Conservation (phyloP, 495 filamentous ascomycete genomes). For the Cercophora scortea region DNA sequence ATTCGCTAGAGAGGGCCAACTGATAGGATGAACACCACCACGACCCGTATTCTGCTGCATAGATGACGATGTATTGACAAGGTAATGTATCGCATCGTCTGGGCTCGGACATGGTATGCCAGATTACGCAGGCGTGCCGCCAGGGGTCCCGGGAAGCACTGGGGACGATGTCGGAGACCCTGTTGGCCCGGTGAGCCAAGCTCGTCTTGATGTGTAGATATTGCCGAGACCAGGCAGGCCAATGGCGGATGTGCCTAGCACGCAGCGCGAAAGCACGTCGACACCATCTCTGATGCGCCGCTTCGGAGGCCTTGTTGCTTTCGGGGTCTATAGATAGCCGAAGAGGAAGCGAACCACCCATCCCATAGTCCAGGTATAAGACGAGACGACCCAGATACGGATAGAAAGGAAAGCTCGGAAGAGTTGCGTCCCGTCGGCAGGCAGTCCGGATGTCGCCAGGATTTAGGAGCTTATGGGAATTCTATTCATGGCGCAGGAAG, state of each 20-base stretch:
- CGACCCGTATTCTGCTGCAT: constrained; percentile 5
- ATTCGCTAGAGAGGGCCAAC: constrained; percentile 7
- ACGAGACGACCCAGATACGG: not conserved
- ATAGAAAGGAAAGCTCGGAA: not conserved
- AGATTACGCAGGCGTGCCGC: not conserved
- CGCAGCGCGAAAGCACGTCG: constrained; percentile 7
- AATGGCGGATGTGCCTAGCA: constrained; percentile 9
- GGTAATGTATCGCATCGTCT: not conserved
- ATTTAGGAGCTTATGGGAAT: too few relatives aligned
- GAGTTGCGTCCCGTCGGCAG: not conserved
- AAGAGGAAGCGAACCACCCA: constrained; percentile 2
- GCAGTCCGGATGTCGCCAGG: not conserved
- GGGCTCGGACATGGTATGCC: too few relatives aligned
- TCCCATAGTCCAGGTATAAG: not conserved
- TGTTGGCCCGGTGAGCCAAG: not conserved
- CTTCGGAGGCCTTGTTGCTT: not conserved
- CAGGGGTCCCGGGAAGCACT: too few relatives aligned
- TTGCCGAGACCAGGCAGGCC: not conserved
- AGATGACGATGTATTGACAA: constrained; percentile 10
- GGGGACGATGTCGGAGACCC: too few relatives aligned
- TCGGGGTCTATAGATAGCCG: not conserved
- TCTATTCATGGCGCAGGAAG: too few relatives aligned
- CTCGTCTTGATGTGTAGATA: not conserved
- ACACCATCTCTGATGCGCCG: constrained; percentile 15
- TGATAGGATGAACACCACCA: constrained; percentile 16